These are phyloP conservation scores for Phytophthora ohioensis DNA, from an alignment of 352 stramenopile species.

Conservation along the genomic window DNA sequence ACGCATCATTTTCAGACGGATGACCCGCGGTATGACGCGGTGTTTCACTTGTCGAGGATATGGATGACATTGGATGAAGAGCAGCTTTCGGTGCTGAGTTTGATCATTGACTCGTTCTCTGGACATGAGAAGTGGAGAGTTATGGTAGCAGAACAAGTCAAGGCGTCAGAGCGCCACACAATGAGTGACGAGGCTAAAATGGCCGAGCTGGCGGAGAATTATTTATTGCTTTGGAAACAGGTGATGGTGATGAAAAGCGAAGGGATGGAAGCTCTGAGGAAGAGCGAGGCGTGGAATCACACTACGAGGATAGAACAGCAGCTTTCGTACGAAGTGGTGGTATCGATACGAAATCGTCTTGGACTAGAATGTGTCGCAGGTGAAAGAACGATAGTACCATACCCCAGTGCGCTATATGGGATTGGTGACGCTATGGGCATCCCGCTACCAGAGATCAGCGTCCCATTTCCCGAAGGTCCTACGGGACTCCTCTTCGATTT, in stretches of 20 bases:
- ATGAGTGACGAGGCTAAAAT: conserved; percentile 56
- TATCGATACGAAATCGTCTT: conserved; percentile 82
- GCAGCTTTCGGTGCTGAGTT: conserved; percentile 80
- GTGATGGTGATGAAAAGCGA: conserved; percentile 71
- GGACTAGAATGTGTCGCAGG: conserved; percentile 53
- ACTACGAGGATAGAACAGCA: conserved; percentile 71
- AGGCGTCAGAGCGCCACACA: conserved; percentile 60
- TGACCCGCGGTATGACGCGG: conserved; percentile 79
- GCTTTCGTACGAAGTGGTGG: conserved; percentile 77
- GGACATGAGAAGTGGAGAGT: conserved; percentile 79
- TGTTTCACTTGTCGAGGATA: conserved; percentile 85
- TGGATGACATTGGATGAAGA: conserved; percentile 84
- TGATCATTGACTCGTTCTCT: conserved; percentile 78
- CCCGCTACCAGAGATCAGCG: conserved; percentile 84
- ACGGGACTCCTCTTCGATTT: conserved; percentile 74
- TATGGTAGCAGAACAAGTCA: conserved; percentile 76
- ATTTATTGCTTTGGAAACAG: conserved; percentile 78
- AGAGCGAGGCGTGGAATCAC: conserved; percentile 63
- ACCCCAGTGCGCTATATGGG: conserved; percentile 66
- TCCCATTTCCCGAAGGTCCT: conserved; percentile 68
- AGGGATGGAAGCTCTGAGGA: conserved; percentile 69
- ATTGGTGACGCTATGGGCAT: conserved; percentile 81
- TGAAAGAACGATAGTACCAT: conserved; percentile 45
- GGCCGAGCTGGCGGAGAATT: conserved; percentile 60
- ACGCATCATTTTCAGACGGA: conserved; percentile 72